A percentile compares a stretch with the other conserved stretches of the same genome.
These are phyloP conservation scores for Pleurotus pulmonarius DNA, from an alignment of 768 basidiomycete species.

Conservation along the genomic window DNA sequence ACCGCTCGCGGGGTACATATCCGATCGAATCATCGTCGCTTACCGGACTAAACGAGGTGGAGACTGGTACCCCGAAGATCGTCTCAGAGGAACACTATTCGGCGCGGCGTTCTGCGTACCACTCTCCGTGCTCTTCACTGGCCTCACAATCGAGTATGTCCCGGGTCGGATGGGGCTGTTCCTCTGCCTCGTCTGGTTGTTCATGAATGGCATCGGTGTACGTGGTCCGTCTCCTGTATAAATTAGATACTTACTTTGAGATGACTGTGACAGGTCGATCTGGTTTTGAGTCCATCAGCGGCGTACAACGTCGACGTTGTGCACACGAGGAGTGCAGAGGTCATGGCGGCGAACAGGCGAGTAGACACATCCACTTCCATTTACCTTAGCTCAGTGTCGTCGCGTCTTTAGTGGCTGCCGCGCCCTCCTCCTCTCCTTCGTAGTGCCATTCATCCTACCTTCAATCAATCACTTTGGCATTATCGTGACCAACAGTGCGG, in stretches of 20 bases:
- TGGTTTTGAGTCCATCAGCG: constrained; percentile 40
- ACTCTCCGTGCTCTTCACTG: constrained; percentile 35
- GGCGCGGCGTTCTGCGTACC: constrained; percentile 39
- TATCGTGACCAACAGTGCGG: constrained; percentile 32
- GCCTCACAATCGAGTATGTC: constrained; percentile 35
- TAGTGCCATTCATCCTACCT: constrained; percentile 36
- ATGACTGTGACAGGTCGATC: constrained; percentile 33
- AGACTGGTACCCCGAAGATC: constrained; percentile 49
- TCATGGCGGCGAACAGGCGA: constrained; percentile 38
- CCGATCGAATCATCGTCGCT: constrained; percentile 35
- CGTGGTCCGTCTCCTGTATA: not conserved
- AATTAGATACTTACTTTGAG: too few species aligned
- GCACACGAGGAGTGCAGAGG: constrained; percentile 45
- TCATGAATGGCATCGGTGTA: constrained; percentile 55
- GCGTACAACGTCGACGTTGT: constrained; percentile 48
- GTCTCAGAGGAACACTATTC: constrained; percentile 37
- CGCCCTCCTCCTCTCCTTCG: constrained; percentile 26
- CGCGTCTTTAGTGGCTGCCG: constrained; percentile 24
- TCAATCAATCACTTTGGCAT: constrained; percentile 43
- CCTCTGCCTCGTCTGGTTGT: constrained; percentile 53
- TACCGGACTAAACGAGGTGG: constrained; percentile 38
- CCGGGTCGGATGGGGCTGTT: constrained; percentile 39
- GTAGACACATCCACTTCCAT: constrained; percentile 8
- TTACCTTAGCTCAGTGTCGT: not conserved
- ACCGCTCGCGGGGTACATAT: constrained; percentile 39